A percentile compares a stretch with the other conserved stretches of the same genome.
Evolutionary conservation across 371 early-diverging fungal species (phyloP).

Genomic region (Rhizopus microsporus): DNA sequence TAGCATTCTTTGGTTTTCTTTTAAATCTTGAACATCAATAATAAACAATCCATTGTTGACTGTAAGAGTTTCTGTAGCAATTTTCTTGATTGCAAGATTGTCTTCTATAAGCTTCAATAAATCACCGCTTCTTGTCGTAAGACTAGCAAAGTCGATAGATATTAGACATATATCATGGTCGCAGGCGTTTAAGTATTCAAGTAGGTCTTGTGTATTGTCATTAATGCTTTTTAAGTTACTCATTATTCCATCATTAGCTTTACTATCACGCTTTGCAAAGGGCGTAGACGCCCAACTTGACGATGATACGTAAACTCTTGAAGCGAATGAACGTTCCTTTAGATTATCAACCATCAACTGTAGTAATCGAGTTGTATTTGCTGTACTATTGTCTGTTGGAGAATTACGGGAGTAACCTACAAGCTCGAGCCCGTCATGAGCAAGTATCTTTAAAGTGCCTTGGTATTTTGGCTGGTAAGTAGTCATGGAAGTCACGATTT

Average conservation of each 20-base stretch:
- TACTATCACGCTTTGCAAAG: slow-evolving; percentile 9
- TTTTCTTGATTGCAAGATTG: slow-evolving; percentile 6
- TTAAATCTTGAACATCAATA: slow-evolving; percentile 6
- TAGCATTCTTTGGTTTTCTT: background rate
- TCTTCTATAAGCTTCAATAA: slow-evolving; percentile 2
- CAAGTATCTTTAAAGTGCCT: slow-evolving; percentile 14
- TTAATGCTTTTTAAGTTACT: slow-evolving; percentile 8
- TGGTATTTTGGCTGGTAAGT: slow-evolving; percentile 20
- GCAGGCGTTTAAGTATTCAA: background rate
- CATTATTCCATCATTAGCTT: slow-evolving; percentile 9
- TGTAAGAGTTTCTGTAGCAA: slow-evolving; percentile 11
- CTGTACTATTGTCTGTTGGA: slow-evolving; percentile 8
- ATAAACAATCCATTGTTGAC: slow-evolving; percentile 6
- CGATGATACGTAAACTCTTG: slow-evolving; percentile 13
- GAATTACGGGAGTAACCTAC: slow-evolving; percentile 12
- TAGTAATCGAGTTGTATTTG: slow-evolving; percentile 6
- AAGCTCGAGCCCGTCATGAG: slow-evolving; percentile 11
- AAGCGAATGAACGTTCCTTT: slow-evolving; percentile 15
- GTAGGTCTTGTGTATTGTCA: slow-evolving; percentile 8
- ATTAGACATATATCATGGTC: slow-evolving; percentile 6
- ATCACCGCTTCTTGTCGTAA: slow-evolving; percentile 3
- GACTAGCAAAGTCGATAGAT: slow-evolving; percentile 4
- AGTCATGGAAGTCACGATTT: slow-evolving; percentile 12
- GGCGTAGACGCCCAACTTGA: slow-evolving; percentile 15
- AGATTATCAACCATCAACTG: slow-evolving; percentile 15